These are phyloP conservation scores for Podila verticillata DNA, from an alignment of 192 early-diverging fungal species.

Conservation along the genomic window DNA sequence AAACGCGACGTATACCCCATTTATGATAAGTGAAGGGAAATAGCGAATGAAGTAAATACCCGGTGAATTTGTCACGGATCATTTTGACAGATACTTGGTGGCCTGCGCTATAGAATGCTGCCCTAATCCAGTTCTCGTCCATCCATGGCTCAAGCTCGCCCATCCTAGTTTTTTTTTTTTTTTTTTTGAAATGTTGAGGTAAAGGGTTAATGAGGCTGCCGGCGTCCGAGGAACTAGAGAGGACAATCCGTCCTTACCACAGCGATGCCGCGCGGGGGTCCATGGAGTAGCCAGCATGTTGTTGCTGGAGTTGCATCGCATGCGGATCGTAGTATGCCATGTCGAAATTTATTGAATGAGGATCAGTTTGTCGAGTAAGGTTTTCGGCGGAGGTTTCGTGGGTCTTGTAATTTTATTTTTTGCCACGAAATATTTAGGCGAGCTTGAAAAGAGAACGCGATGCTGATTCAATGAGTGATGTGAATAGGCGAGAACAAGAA, in stretches of 20 bases:
- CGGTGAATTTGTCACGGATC: slow-evolving; percentile 92
- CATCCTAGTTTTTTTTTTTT: slow-evolving; percentile 69
- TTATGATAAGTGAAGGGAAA: neutral
- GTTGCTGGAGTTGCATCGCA: neutral
- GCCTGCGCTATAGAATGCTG: slow-evolving; percentile 85
- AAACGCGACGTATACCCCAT: no score
- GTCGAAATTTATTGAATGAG: neutral
- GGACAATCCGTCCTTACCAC: neutral
- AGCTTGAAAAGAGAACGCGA: no score
- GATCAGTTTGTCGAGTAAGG: neutral
- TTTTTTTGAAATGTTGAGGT: neutral
- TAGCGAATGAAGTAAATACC: slow-evolving; percentile 54
- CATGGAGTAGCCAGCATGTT: slow-evolving; percentile 5
- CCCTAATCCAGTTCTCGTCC: slow-evolving; percentile 92
- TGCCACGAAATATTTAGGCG: no score
- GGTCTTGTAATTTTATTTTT: no score
- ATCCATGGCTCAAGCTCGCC: slow-evolving; percentile 98
- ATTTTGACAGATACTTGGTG: slow-evolving; percentile 92
- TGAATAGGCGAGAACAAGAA: no score
- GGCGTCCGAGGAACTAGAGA: neutral
- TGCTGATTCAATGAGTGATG: no score
- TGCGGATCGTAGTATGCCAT: slow-evolving; percentile 11
- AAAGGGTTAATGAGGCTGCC: neutral
- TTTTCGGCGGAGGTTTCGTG: no score
- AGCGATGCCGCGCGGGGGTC: neutral